Conservation (phyloP, 345 rosid species). For the Ailanthus altissimus region DNA sequence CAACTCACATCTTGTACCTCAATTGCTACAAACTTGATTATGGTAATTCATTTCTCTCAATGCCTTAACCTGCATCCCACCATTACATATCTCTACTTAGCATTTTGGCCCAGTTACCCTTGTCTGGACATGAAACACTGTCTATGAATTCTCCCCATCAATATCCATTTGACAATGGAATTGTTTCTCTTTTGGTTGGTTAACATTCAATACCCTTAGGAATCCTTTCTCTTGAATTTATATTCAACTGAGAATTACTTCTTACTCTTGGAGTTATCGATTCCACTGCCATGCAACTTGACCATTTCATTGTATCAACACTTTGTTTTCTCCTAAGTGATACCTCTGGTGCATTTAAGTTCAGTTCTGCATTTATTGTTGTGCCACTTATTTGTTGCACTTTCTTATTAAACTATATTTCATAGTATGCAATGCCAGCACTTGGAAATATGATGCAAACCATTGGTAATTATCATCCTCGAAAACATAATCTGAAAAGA, state of each 20-base stretch:
- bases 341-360: not conserved
- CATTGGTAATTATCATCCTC: not conserved
- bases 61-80: not conserved
- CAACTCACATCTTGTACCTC: conserved; percentile 82
- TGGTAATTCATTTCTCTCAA: conserved; percentile 44
- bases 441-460: not conserved
- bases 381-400: not conserved
- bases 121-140: not conserved
- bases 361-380: not conserved
- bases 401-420: not conserved
- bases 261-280: not conserved
- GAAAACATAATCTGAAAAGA: not conserved
- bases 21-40: conserved; percentile 76
- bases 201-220: not conserved
- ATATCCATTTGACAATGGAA: not conserved
- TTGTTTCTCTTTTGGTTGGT: not conserved
- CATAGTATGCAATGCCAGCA: not conserved
- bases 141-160: not conserved
- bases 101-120: not conserved
- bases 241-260: not conserved
- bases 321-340: not conserved
- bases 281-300: not conserved
- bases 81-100: not conserved
- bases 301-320: not conserved
- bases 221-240: conserved; percentile 2